Evolutionary conservation across 1,284 basidiomycete genomes (phyloP).

Genomic region (Trichosporon coremiiforme): DNA sequence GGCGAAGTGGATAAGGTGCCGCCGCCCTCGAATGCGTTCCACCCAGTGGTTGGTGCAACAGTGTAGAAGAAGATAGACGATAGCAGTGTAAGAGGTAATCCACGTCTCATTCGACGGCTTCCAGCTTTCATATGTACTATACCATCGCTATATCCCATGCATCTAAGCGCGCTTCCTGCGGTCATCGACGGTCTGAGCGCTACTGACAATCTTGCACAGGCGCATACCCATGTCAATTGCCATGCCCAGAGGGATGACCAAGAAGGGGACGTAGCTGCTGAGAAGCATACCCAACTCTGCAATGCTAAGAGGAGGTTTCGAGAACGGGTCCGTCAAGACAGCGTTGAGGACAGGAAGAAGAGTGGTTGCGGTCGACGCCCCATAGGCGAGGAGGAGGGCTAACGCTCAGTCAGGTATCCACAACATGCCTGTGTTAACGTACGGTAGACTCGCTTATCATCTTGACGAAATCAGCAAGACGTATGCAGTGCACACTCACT

Average conservation of each 20-base stretch:
- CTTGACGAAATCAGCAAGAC: slow-evolving; percentile 27
- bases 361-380: slow-evolving; percentile 74
- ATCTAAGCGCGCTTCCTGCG: slow-evolving; percentile 27
- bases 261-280: slow-evolving; percentile 73
- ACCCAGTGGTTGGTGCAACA: neutral
- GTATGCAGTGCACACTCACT: slow-evolving; percentile 56
- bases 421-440: slow-evolving; percentile 15
- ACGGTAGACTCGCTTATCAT: slow-evolving; percentile 52
- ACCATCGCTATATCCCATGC: neutral
- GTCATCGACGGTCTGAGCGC: slow-evolving; percentile 26
- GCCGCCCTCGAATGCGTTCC: neutral
- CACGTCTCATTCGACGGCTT: too few species aligned
- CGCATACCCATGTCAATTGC: slow-evolving; percentile 66
- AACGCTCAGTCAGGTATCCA: slow-evolving; percentile 39
- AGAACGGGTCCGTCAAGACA: slow-evolving; percentile 59
- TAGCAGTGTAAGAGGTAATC: neutral
- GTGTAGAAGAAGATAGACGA: neutral
- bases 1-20: neutral
- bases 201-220: slow-evolving; percentile 33
- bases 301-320: slow-evolving; percentile 36
- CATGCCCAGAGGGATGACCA: slow-evolving; percentile 70
- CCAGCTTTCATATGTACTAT: neutral
- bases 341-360: slow-evolving; percentile 69
- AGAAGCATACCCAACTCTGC: slow-evolving; percentile 63
- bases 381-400: slow-evolving; percentile 68